These are phyloP conservation scores for Chaetomidium leptoderma DNA, from an alignment of 495 filamentous ascomycete genomes.

Conservation along the genomic window DNA sequence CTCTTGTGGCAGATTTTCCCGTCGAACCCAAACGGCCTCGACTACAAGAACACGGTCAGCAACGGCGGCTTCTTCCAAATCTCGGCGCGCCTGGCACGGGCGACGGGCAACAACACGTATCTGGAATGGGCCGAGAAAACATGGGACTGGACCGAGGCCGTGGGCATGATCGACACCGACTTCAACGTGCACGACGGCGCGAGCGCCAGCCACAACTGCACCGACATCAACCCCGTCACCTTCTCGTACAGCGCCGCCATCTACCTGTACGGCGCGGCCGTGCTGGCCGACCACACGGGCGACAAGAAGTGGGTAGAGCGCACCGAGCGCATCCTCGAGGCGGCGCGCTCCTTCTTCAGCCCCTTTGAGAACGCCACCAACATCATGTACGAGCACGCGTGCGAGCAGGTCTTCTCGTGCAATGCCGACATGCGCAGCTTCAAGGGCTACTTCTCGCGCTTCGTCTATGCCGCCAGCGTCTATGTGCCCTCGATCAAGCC, in stretches of 20 bases:
- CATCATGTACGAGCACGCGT: slow-evolving; percentile 67
- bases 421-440: slow-evolving; percentile 72
- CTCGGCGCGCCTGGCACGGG: slow-evolving; percentile 61
- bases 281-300: slow-evolving; percentile 60
- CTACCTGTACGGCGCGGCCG: slow-evolving; percentile 61
- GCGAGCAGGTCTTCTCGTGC: slow-evolving; percentile 60
- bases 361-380: slow-evolving; percentile 45
- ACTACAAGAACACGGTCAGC: slow-evolving; percentile 66
- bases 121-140: slow-evolving; percentile 62
- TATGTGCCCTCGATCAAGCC: slow-evolving; percentile 55
- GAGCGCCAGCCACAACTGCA: slow-evolving; percentile 42
- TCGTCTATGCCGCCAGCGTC: slow-evolving; percentile 60
- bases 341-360: slow-evolving; percentile 43
- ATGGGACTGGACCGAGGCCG: slow-evolving; percentile 60
- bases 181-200: slow-evolving; percentile 57
- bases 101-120: slow-evolving; percentile 62
- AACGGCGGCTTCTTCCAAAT: slow-evolving; percentile 69
- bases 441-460: slow-evolving; percentile 75
- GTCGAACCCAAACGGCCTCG: slow-evolving; percentile 65
- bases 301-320: slow-evolving; percentile 49
- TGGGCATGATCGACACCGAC: slow-evolving; percentile 48
- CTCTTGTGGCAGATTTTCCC: slow-evolving; percentile 82
- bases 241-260: slow-evolving; percentile 66
- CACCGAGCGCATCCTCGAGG: slow-evolving; percentile 47
- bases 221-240: slow-evolving; percentile 38